Conservation (phyloP, 345 rosid genomes). For the Euclidium syriacum region DNA sequence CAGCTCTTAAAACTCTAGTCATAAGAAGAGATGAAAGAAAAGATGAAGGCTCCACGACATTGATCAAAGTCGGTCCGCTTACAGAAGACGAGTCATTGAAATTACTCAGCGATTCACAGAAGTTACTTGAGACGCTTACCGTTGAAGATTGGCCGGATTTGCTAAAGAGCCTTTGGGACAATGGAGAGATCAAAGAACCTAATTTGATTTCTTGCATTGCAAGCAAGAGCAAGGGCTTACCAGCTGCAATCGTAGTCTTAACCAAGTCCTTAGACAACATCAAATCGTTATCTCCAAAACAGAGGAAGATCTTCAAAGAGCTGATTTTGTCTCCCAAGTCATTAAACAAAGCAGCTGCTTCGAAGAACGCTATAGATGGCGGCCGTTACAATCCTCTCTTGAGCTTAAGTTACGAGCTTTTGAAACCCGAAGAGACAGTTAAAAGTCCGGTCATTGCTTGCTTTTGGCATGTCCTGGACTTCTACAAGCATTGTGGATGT, state of each 20-base stretch:
- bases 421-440: neutral
- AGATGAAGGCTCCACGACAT: neutral
- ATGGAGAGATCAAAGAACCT: neutral
- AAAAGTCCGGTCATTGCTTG: conserved; percentile 26
- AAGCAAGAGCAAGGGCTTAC: conserved; percentile 22
- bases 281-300: neutral
- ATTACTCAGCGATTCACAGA: neutral
- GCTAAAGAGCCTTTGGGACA: neutral
- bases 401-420: conserved; percentile 24
- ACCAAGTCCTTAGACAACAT: conserved; percentile 25
- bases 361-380: neutral
- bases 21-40: conserved; percentile 8
- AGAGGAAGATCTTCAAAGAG: conserved; percentile 12
- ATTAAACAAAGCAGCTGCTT: conserved; percentile 1
- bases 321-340: conserved; percentile 16
- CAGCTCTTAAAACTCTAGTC: conserved; percentile 16
- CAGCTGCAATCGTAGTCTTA: conserved; percentile 36
- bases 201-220: conserved; percentile 21
- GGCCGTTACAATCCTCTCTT: conserved; percentile 16
- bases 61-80: conserved; percentile 20
- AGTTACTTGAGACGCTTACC: neutral
- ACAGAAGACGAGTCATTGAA: neutral
- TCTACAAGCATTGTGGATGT: conserved; percentile 26
- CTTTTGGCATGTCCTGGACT: conserved; percentile 44
- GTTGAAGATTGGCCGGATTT: neutral